Conservation (phyloP, 2,329 filamentous ascomycete species). For the Epicoccum sorghinum region DNA sequence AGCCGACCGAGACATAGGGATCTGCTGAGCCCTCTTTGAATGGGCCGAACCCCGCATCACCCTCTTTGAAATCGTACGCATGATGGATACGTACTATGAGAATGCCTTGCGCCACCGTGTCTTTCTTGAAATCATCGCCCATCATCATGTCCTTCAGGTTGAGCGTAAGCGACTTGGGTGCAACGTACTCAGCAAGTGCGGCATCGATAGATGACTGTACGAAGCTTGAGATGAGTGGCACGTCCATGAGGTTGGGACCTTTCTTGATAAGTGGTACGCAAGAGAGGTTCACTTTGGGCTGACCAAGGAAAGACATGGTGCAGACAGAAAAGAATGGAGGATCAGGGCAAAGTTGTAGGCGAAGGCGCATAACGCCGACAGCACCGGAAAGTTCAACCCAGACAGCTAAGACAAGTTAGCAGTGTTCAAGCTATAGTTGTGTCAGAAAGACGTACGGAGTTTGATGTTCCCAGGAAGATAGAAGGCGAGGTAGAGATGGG, state of each 20-base stretch:
- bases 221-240: slow-evolving; percentile 76
- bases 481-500: slow-evolving; percentile 74
- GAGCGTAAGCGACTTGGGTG: slow-evolving; percentile 74
- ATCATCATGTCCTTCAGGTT: slow-evolving; percentile 79
- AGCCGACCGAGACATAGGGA: slow-evolving; percentile 73
- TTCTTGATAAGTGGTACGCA: slow-evolving; percentile 73
- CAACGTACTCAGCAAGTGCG: slow-evolving; percentile 76
- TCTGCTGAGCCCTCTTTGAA: slow-evolving; percentile 68
- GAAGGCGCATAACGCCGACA: slow-evolving; percentile 71
- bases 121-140: slow-evolving; percentile 80
- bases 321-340: slow-evolving; percentile 79
- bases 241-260: slow-evolving; percentile 74
- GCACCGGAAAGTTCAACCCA: slow-evolving; percentile 78
- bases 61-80: slow-evolving; percentile 73
- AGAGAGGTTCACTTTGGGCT: slow-evolving; percentile 73
- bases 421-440: neutral
- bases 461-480: slow-evolving; percentile 66
- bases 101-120: slow-evolving; percentile 69
- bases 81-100: slow-evolving; percentile 70
- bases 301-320: slow-evolving; percentile 75
- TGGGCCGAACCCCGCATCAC: slow-evolving; percentile 67
- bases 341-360: slow-evolving; percentile 75
- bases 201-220: slow-evolving; percentile 77
- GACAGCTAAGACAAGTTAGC: slow-evolving; percentile 56
- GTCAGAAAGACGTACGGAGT: slow-evolving; percentile 49